These are phyloP conservation scores for Phytophthora pisi DNA, from an alignment of 352 stramenopile species.

Conservation along the genomic window DNA sequence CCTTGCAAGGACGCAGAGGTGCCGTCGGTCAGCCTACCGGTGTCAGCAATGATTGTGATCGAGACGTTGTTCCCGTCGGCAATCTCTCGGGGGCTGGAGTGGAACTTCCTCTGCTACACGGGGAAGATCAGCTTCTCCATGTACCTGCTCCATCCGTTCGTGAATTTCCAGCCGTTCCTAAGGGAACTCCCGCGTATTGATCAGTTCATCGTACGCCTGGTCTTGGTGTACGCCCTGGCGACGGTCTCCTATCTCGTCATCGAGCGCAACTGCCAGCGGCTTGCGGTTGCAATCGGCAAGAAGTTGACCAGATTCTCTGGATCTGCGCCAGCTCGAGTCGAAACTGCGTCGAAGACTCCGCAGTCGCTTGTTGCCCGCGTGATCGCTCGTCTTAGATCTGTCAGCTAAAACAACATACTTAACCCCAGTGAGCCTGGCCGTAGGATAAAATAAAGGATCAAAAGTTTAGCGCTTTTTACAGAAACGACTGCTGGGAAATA, in stretches of 20 bases:
- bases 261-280: slow-evolving; percentile 1
- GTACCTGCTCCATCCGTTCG: slow-evolving; percentile 45
- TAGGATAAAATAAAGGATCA: no score
- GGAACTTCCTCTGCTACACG: slow-evolving; percentile 34
- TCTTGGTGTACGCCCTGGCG: slow-evolving; percentile 12
- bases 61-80: slow-evolving; percentile 19
- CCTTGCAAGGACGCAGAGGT: neutral
- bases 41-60: slow-evolving; percentile 6
- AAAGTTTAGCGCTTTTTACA: no score
- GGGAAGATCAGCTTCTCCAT: slow-evolving; percentile 52
- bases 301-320: neutral
- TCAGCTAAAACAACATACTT: no score
- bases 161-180: slow-evolving; percentile 7
- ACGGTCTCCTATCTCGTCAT: slow-evolving; percentile 5
- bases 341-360: neutral
- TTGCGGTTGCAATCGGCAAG: neutral
- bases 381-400: neutral
- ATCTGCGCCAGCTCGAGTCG: neutral
- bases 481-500: no score
- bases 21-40: neutral
- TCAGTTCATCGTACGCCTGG: slow-evolving; percentile 9
- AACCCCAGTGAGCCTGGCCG: no score
- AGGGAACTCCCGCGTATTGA: slow-evolving; percentile 3
- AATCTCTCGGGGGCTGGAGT: slow-evolving; percentile 37
- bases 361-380: neutral